Percentiles rank a stretch among this genome's conserved stretches.
Evolutionary conservation across 305 asterid species (phyloP).

Genomic region (Salvia sclarea): DNA sequence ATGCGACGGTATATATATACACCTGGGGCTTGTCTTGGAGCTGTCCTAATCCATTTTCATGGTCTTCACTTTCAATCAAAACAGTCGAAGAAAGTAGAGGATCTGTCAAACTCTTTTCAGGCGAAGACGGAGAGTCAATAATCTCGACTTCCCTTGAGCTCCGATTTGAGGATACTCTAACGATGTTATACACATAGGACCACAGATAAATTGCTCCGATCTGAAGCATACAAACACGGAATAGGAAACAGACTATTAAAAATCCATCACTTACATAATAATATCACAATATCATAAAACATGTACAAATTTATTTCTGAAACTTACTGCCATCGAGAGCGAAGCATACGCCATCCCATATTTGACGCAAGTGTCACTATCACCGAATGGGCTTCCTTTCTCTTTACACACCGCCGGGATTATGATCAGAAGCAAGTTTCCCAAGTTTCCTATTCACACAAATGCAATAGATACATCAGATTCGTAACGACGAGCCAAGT

Average conservation of each 20-base stretch:
- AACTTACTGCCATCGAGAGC: conserved; percentile 90
- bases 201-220: conserved; percentile 77
- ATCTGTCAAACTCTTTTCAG: conserved; percentile 42
- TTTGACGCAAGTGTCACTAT: conserved; percentile 56
- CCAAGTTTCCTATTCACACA: conserved; percentile 68
- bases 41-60: conserved; percentile 40
- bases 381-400: conserved; percentile 85
- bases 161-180: conserved; percentile 56
- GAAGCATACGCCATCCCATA: conserved; percentile 87
- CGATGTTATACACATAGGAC: conserved; percentile 75
- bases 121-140: conserved; percentile 42
- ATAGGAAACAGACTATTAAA: conserved; percentile 21
- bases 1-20: not conserved
- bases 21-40: conserved; percentile 55
- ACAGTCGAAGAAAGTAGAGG: conserved; percentile 57
- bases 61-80: conserved; percentile 34
- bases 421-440: conserved; percentile 80
- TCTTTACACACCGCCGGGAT: conserved; percentile 91
- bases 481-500: not conserved
- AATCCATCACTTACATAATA: not conserved
- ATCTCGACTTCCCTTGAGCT: conserved; percentile 54
- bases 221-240: conserved; percentile 39
- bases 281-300: too few species aligned
- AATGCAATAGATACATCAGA: conserved; percentile 18
- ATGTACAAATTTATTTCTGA: not conserved